Percentiles rank a stretch among this genome's conserved stretches.
Conservation (phyloP, 345 rosid genomes). For the Eucalyptus tenuipes region DNA sequence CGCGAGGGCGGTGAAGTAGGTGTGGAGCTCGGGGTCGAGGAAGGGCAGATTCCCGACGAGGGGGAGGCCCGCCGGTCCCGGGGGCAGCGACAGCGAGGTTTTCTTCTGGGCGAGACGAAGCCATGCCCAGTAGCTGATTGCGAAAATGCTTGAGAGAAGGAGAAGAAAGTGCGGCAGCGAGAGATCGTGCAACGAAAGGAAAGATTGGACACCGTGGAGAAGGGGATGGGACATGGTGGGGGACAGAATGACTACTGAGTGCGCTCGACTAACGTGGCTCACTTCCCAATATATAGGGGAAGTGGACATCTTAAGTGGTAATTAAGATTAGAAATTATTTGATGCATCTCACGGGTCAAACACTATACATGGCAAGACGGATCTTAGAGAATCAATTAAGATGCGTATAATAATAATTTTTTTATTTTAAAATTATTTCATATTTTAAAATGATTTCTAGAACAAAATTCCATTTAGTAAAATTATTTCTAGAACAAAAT, state of each 20-base stretch:
- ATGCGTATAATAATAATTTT: too few species aligned
- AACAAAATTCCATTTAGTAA: too few species aligned
- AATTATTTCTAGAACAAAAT: too few species aligned
- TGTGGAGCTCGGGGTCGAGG: slow-evolving; percentile 31
- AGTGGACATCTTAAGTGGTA: too few species aligned
- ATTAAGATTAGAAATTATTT: too few species aligned
- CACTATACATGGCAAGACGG: too few species aligned
- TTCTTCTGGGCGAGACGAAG: neutral
- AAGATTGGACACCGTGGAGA: neutral
- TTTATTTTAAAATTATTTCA: too few species aligned
- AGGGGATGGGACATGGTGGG: neutral
- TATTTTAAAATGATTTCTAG: too few species aligned
- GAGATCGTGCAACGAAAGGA: neutral
- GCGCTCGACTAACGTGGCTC: neutral
- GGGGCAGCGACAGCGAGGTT: slow-evolving; percentile 4
- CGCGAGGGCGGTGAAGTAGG: slow-evolving; percentile 15
- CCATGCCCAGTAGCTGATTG: neutral
- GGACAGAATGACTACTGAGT: rapidly evolving
- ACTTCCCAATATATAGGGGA: too few species aligned
- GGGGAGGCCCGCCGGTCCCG: slow-evolving; percentile 41
- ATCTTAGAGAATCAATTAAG: too few species aligned
- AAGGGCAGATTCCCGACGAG: slow-evolving; percentile 35
- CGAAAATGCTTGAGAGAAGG: neutral
- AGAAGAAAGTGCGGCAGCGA: neutral
- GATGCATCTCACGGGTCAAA: too few species aligned